These are phyloP conservation scores for Aspergillus bombycis DNA, from an alignment of 2,329 filamentous ascomycete genomes.

Conservation along the genomic window DNA sequence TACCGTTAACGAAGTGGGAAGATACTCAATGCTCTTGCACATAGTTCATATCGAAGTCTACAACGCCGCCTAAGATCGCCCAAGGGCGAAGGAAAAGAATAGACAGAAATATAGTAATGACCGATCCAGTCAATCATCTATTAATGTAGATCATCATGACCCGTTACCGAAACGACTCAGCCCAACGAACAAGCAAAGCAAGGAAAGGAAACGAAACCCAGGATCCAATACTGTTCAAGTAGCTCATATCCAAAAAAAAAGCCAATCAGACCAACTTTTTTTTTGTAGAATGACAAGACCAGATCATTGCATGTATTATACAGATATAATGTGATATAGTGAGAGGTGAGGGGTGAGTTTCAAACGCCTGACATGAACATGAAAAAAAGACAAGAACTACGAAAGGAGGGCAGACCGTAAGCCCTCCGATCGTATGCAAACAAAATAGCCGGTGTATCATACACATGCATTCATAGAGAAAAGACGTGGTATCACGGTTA, in stretches of 20 bases:
- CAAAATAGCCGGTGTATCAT: slow-evolving; percentile 36
- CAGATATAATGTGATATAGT: slow-evolving; percentile 22
- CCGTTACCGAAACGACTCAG: slow-evolving; percentile 3
- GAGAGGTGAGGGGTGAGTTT: slow-evolving; percentile 38
- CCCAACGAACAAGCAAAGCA: slow-evolving; percentile 3
- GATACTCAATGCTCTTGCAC: too few relatives aligned
- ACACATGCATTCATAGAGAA: slow-evolving; percentile 35
- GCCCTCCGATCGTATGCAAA: slow-evolving; percentile 32
- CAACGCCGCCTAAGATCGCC: neutral
- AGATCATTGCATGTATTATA: slow-evolving; percentile 33
- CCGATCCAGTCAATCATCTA: slow-evolving; percentile 16
- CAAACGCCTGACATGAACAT: slow-evolving; percentile 20
- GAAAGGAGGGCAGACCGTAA: slow-evolving; percentile 33
- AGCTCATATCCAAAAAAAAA: slow-evolving; percentile 8
- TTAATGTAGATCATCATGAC: slow-evolving; percentile 13
- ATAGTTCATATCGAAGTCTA: neutral
- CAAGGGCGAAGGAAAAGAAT: neutral
- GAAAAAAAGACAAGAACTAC: slow-evolving; percentile 19
- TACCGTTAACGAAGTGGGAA: too few relatives aligned
- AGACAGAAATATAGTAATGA: neutral
- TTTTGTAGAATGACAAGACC: slow-evolving; percentile 18
- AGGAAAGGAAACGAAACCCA: slow-evolving; percentile 10
- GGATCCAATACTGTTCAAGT: slow-evolving; percentile 17
- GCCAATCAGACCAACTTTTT: slow-evolving; percentile 8
- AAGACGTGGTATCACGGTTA: slow-evolving; percentile 21